Conservation (phyloP, 23 red algal species). For the Porphyridium purpureum region DNA sequence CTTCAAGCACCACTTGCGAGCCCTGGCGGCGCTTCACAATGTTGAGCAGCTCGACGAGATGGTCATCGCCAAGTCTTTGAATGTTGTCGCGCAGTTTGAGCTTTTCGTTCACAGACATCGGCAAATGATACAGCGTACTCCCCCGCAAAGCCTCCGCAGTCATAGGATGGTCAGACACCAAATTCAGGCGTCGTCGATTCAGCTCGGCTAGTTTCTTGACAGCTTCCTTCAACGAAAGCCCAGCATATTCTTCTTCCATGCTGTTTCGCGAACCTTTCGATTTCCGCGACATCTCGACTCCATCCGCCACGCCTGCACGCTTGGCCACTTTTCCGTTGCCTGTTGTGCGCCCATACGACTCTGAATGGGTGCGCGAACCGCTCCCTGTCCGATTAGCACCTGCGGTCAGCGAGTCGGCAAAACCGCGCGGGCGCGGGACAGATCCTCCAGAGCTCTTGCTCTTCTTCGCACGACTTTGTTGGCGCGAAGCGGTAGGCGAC, state of each 20-base stretch:
- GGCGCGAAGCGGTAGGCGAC: constrained; percentile 1
- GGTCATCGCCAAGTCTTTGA: constrained; percentile 34
- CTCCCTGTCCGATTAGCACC: not conserved
- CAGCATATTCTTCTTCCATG: not conserved
- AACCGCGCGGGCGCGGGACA: not conserved
- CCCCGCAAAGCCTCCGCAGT: constrained; percentile 7
- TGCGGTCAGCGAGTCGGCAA: constrained; percentile 1
- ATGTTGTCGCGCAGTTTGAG: constrained; percentile 35
- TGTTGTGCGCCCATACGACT: no score
- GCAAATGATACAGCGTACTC: constrained; percentile 31
- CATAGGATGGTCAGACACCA: constrained; percentile 14
- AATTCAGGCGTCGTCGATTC: constrained; percentile 16
- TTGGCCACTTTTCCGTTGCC: no score
- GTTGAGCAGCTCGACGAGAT: constrained; percentile 50
- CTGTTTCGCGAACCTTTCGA: no score
- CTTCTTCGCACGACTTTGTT: not conserved
- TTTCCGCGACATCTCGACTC: no score
- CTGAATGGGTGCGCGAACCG: not conserved
- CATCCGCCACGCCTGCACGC: no score
- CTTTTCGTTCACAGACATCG: constrained; percentile 56
- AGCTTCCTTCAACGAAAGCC: not conserved
- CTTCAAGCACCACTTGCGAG: constrained; percentile 40
- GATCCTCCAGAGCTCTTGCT: constrained; percentile 4
- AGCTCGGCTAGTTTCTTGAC: constrained; percentile 9
- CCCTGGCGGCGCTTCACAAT: constrained; percentile 29